These are phyloP conservation scores for Epichloe scottii DNA, from an alignment of 2,329 filamentous ascomycete genomes.

Conservation along the genomic window DNA sequence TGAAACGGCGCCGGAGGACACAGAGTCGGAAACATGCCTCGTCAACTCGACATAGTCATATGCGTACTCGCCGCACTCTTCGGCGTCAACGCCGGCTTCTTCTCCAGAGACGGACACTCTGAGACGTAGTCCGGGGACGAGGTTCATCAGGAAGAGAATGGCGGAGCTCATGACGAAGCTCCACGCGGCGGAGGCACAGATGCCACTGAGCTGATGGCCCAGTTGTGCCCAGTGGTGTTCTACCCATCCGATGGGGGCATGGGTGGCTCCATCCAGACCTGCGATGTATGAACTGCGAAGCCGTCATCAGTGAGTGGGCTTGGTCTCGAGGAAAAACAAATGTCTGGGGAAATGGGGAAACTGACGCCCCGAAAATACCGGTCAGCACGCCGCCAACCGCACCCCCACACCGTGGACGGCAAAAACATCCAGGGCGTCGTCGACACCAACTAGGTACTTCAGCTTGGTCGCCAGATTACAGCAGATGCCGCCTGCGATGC, in stretches of 20 bases:
- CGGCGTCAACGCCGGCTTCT: conserved; percentile 58
- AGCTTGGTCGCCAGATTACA: conserved; percentile 84
- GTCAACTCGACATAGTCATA: conserved; percentile 70
- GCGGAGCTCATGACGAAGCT: conserved; percentile 55
- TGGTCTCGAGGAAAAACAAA: background rate
- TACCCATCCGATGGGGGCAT: conserved; percentile 53
- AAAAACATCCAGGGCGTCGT: conserved; percentile 84
- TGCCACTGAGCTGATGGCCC: conserved; percentile 58
- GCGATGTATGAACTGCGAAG: conserved; percentile 51
- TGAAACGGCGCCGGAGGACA: conserved; percentile 10
- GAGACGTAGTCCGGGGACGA: conserved; percentile 57
- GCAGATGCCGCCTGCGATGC: conserved; percentile 47
- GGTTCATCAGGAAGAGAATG: conserved; percentile 59
- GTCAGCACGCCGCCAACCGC: conserved; percentile 71
- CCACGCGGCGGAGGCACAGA: conserved; percentile 51
- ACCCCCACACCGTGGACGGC: conserved; percentile 80
- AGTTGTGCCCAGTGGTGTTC: conserved; percentile 59
- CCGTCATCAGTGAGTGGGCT: conserved; percentile 7
- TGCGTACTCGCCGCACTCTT: conserved; percentile 70
- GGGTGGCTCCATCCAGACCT: conserved; percentile 54
- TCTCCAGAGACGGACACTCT: conserved; percentile 56
- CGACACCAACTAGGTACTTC: conserved; percentile 60
- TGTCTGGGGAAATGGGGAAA: conserved; percentile 7
- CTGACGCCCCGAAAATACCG: conserved; percentile 60
- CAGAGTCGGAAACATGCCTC: conserved; percentile 43